A percentile compares a stretch with the other conserved stretches of the same genome.
phyloP scores from a whole-genome alignment of 2,329 filamentous ascomycete species.

The Pochonia chlamydosporia region DNA sequence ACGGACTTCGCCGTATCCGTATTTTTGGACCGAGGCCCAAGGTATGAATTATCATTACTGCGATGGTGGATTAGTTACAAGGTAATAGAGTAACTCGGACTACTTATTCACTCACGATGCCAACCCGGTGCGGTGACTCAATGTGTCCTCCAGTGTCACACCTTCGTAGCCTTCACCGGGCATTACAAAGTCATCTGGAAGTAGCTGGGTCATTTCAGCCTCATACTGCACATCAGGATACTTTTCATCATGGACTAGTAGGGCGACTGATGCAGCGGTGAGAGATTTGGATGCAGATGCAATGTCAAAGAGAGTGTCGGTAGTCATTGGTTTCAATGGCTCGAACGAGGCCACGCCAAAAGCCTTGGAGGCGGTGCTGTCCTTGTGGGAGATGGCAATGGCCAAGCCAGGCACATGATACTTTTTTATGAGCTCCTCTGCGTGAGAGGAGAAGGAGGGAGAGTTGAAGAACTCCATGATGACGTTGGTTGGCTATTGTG shows the following conservation, averaged over 20 bases:
- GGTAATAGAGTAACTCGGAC: no score
- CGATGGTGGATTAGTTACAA: not conserved
- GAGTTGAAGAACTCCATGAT: constrained; percentile 15
- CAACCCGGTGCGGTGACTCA: constrained; percentile 21
- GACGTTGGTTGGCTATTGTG: not conserved
- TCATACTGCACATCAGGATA: constrained; percentile 18
- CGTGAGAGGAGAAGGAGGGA: constrained; percentile 9
- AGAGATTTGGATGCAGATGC: constrained; percentile 21
- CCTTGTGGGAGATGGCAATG: constrained; percentile 15
- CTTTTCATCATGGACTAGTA: constrained; percentile 17
- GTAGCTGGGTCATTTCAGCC: constrained; percentile 16
- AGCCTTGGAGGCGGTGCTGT: constrained; percentile 14
- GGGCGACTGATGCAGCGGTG: constrained; percentile 18
- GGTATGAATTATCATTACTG: constrained; percentile 20
- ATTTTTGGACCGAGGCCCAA: constrained; percentile 10
- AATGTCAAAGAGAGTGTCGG: constrained; percentile 22
- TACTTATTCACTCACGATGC: constrained; percentile 10
- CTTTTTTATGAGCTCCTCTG: constrained; percentile 13
- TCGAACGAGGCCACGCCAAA: constrained; percentile 17
- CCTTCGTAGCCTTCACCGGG: constrained; percentile 10
- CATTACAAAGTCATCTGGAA: constrained; percentile 22
- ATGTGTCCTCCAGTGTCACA: constrained; percentile 18
- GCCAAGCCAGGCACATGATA: constrained; percentile 18
- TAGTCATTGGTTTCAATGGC: constrained; percentile 11
- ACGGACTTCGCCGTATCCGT: constrained; percentile 18